Conservation (phyloP, 495 filamentous ascomycete genomes). For the Wilcoxina mikolae region DNA sequence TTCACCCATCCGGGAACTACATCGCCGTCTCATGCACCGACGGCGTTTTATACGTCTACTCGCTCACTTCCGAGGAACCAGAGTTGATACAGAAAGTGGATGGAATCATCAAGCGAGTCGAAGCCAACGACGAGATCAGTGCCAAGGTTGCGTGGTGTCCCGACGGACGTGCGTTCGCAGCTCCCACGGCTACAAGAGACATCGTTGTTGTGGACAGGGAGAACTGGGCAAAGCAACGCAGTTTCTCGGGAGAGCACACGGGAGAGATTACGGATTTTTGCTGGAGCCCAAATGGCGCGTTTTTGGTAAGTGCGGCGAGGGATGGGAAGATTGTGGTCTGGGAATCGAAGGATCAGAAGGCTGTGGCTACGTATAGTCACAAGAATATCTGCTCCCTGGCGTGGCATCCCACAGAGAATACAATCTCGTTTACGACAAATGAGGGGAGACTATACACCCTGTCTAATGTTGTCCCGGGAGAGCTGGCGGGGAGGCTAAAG, state of each 20-base stretch:
- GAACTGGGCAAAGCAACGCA: conserved; percentile 74
- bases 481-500: conserved; percentile 45
- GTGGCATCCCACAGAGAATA: conserved; percentile 84
- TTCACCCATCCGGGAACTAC: conserved; percentile 64
- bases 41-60: conserved; percentile 79
- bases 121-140: conserved; percentile 62
- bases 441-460: conserved; percentile 87
- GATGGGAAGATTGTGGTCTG: conserved; percentile 76
- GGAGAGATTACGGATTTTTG: conserved; percentile 73
- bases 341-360: conserved; percentile 73
- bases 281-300: conserved; percentile 88
- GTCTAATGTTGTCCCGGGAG: conserved; percentile 57
- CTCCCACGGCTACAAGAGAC: conserved; percentile 66
- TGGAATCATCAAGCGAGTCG: conserved; percentile 57
- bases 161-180: conserved; percentile 80
- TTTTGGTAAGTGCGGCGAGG: conserved; percentile 66
- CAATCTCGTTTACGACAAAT: conserved; percentile 75
- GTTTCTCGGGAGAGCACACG: conserved; percentile 62
- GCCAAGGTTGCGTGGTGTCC: conserved; percentile 80
- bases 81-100: conserved; percentile 69
- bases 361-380: conserved; percentile 57
- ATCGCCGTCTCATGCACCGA: conserved; percentile 75
- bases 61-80: conserved; percentile 62
- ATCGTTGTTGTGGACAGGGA: conserved; percentile 69
- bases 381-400: conserved; percentile 65